phyloP scores from a whole-genome alignment of 768 basidiomycete genomes.

The Tephrocybe sp. region DNA sequence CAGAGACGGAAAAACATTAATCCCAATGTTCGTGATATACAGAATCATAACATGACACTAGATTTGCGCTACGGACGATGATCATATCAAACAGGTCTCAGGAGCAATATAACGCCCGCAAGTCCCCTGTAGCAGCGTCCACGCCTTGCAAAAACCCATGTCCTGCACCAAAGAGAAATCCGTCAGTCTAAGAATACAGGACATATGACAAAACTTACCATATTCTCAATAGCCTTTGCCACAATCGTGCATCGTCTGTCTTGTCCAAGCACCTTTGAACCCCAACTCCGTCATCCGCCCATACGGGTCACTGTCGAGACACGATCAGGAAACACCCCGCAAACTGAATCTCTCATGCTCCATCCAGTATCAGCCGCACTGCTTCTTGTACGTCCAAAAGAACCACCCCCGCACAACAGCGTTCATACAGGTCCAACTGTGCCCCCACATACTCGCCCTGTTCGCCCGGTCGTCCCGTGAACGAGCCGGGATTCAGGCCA shows the following conservation, averaged over 20 bases:
- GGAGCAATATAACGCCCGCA: constrained; percentile 29
- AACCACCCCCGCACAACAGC: constrained; percentile 71
- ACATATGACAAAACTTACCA: constrained; percentile 35
- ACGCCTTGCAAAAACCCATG: constrained; percentile 66
- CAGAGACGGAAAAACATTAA: no score
- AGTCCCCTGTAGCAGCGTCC: constrained; percentile 40
- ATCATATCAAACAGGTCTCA: no score
- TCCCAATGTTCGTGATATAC: no score
- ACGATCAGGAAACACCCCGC: constrained; percentile 58
- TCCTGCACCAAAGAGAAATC: constrained; percentile 29
- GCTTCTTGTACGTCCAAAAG: constrained; percentile 86
- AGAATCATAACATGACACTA: no score
- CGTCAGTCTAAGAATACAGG: background rate
- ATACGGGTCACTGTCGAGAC: constrained; percentile 25
- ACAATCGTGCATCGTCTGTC: constrained; percentile 43
- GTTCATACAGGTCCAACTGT: constrained; percentile 66
- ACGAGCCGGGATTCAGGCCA: constrained; percentile 64
- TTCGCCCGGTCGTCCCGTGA: constrained; percentile 39
- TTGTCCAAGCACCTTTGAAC: constrained; percentile 62
- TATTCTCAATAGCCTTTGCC: constrained; percentile 63
- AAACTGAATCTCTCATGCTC: constrained; percentile 67
- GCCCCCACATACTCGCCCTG: constrained; percentile 53
- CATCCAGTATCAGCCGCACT: constrained; percentile 68
- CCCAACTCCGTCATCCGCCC: constrained; percentile 55
- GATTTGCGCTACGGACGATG: no score